Percentiles rank a stretch among this genome's conserved stretches.
phyloP scores from a whole-genome alignment of 208 protist species.

The Wallacemonas sp. region DNA sequence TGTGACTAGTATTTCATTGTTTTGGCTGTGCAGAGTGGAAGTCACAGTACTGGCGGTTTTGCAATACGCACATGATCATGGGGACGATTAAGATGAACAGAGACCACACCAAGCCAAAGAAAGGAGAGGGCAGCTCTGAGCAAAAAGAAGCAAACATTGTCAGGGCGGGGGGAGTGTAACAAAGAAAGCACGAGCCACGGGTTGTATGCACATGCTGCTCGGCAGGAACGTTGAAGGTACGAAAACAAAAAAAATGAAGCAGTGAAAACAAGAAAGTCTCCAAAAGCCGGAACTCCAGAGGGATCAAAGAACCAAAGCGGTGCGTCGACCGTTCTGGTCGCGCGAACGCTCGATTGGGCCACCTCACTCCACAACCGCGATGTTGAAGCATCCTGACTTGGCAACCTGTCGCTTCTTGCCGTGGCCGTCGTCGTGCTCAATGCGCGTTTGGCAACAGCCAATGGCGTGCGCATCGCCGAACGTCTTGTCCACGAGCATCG shows the following conservation, averaged over 20 bases:
- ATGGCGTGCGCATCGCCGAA: slow-evolving; percentile 20
- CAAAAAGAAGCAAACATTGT: no score
- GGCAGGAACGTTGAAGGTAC: neutral
- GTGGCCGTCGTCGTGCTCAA: neutral
- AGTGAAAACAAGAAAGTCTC: neutral
- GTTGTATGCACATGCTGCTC: neutral
- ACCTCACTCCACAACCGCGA: neutral
- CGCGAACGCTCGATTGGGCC: neutral
- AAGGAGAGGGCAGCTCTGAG: no score
- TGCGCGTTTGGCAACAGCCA: neutral
- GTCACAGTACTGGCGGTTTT: no score
- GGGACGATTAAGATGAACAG: no score
- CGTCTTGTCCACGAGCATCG: slow-evolving; percentile 10
- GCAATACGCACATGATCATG: no score
- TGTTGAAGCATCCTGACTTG: neutral
- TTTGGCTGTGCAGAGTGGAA: no score
- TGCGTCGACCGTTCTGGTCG: neutral
- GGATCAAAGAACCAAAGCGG: no score
- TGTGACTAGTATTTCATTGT: no score
- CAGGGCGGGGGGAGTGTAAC: no score
- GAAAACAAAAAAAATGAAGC: slow-evolving; percentile 1
- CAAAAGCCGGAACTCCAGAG: no score
- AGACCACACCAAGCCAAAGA: no score
- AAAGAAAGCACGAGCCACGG: no score
- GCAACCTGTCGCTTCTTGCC: neutral